Base-by-base conservation (phyloP, 164 flowering plant genomes). In the Buxus sempervirens region DNA sequence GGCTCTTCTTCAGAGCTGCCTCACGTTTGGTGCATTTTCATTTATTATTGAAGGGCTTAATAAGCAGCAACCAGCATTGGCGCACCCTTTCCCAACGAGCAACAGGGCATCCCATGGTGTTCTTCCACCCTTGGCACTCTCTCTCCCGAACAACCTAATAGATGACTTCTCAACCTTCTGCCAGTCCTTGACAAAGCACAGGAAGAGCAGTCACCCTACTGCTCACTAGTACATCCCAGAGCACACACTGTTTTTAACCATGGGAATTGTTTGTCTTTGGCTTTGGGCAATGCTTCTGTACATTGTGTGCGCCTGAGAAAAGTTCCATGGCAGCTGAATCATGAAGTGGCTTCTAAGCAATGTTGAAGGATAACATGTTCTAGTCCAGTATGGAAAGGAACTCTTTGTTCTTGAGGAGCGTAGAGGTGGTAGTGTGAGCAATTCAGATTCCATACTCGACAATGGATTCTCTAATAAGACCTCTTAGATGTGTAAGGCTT, bases 1-100 rank as follows among this genome's bases (percentile, higher is more conserved):
- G 70, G 86, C 87, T 61, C 90, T 94, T 61, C 79, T 86, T 0
- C 93, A 89, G 77, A 85, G 88, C 77, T 91, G 98, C 65, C 65
- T 94, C 58, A 86, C 96, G 26, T 86, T 91, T 73, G 98, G 97
- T 70, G 92, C 88, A 10, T 90, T 94, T 80, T 88, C 96, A 1
- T 84, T 80, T 57, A 73, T 91, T 19, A 68, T 88, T 0, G 97
- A 92, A 78, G 86, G 88, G 26, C 78, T 90, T 7, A 90, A 89
- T 84, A 88, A 83, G 79, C 83, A 81, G 75, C 96, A 84, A 69
- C 80, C 90, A 49, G 97, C 97, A 20, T 62, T 95, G 65, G 97
- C 98, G 15, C 81, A 63, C 57, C 67, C 86, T 9, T 27, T 72
- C 62, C 61, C 79, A 22, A 10, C 8, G 56, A 69, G 68, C 58